Base-by-base conservation (phyloP, 208 protist species). In the Acanthamoeba culbertsoni region DNA sequence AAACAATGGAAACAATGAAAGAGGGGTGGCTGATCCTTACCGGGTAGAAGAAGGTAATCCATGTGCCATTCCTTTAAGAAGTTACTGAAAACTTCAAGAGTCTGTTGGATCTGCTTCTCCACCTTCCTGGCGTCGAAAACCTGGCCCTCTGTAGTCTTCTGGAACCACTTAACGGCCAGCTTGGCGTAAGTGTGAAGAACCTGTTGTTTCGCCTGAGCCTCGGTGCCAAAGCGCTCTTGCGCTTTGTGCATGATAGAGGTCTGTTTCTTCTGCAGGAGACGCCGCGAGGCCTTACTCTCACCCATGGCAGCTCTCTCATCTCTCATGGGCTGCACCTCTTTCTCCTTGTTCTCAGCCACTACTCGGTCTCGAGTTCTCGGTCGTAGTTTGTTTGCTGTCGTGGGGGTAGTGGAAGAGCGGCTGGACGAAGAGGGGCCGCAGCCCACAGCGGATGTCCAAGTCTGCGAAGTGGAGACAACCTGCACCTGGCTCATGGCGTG, bases 51-150 rank as follows among this genome's bases (percentile, higher is more conserved):
- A 2, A 91, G 40, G 84, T 91, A 91, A 31, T 91, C 84, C 84
- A 91, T 91, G 51, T 68, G 84, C 84, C 84, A 91, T 28, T 91
- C 84, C 53, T 91, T 91, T 45, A 91, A 53, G 84, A 91, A 91
- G 84, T 91, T 91, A 42, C 26, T 45, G 57, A 91, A 91, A 40
- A 91, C 84, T 42, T 91, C 84, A 23, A 91, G 84, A 14, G 84
- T 91, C 57, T 91, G 84, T n/a, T 91, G 84, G 51, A 91, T 91
- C 84, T 91, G 84, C 84, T 91, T 91, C 53, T 91, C 84, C 7
- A 91, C 84, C 84, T 91, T 91, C 84, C 68, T 91, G 55, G 84
- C 84, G 84, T 91, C 84, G 40, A 73, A 91, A 53, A 28, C 40
- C 51, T 63, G 84, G 53, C 84, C 84, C 53, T 91, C 84, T 35